Evolutionary conservation across 148 eudicot species (phyloP).

Genomic region (Rhododendron williamsianum): DNA sequence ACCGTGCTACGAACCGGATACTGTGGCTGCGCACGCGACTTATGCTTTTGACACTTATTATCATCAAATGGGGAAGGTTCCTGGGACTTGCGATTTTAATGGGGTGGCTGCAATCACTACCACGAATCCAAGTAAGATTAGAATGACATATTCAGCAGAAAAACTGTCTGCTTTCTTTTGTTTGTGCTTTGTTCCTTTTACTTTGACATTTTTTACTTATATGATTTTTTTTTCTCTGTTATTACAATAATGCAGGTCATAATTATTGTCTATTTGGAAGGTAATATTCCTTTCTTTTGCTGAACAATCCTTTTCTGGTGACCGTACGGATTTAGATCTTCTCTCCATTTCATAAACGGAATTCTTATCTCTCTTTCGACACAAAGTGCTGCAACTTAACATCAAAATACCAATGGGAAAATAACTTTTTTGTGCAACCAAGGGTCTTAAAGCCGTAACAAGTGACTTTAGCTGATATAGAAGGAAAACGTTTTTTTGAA

Average conservation of each 20-base stretch:
- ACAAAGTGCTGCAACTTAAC: not conserved
- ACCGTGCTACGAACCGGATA: conserved; percentile 80
- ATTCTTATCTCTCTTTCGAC: not conserved
- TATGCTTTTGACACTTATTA: conserved; percentile 74
- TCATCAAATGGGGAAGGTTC: conserved; percentile 47
- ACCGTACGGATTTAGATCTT: not conserved
- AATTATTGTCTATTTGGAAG: conserved; percentile 50
- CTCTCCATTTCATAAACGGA: not conserved
- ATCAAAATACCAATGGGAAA: not conserved
- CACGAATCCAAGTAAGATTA: conserved; percentile 70
- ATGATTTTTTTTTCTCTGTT: not conserved
- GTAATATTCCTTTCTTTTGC: conserved; percentile 15
- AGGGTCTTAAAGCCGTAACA: not conserved
- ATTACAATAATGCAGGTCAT: conserved; percentile 47
- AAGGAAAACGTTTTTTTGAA: not conserved
- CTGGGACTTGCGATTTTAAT: conserved; percentile 71
- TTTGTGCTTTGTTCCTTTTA: not conserved
- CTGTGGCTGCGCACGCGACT: conserved; percentile 58
- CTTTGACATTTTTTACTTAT: not conserved
- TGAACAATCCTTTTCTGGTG: not conserved
- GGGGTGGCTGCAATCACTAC: conserved; percentile 80
- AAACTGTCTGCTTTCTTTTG: not conserved
- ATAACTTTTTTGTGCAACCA: not conserved
- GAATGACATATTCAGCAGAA: not conserved
- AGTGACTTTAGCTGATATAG: not conserved